Evolutionary conservation across 2,329 filamentous ascomycete genomes (phyloP).

Genomic region (Colletotrichum orchidophilum): DNA sequence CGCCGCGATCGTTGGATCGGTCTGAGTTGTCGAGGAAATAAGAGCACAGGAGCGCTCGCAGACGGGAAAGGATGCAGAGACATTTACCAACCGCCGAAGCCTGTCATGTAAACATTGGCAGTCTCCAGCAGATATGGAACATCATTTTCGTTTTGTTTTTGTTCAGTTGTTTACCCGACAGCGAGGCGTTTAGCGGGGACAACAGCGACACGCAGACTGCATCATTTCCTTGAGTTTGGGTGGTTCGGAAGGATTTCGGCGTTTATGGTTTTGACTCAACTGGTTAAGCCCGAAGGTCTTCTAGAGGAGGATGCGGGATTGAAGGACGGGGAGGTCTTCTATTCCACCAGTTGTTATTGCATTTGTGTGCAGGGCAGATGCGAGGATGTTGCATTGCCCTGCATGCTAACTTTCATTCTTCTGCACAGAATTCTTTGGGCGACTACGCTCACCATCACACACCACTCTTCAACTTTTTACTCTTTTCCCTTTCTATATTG

Average conservation of each 20-base stretch:
- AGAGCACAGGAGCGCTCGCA: slow-evolving; percentile 31
- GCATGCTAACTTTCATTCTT: slow-evolving; percentile 15
- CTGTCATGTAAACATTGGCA: background rate
- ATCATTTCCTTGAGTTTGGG: slow-evolving; percentile 32
- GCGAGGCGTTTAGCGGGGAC: slow-evolving; percentile 32
- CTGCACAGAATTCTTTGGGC: background rate
- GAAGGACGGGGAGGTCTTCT: slow-evolving; percentile 4
- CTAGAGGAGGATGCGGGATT: background rate
- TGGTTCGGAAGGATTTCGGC: slow-evolving; percentile 11
- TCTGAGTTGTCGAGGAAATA: slow-evolving; percentile 1
- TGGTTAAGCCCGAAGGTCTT: background rate
- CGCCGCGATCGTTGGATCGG: slow-evolving; percentile 46
- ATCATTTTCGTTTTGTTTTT: slow-evolving; percentile 28
- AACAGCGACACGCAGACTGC: slow-evolving; percentile 34
- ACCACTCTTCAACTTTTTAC: slow-evolving; percentile 8
- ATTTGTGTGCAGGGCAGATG: slow-evolving; percentile 9
- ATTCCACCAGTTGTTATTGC: background rate
- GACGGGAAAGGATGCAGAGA: background rate
- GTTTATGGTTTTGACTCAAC: slow-evolving; percentile 11
- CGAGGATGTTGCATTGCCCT: slow-evolving; percentile 11
- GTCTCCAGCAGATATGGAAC: slow-evolving; percentile 9
- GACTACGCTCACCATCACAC: slow-evolving; percentile 13
- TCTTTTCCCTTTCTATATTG: background rate
- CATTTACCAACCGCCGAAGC: background rate
- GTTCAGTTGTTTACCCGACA: slow-evolving; percentile 23